Conservation (phyloP, 2,329 filamentous ascomycete genomes). For the Berkeleyomyces basicola region DNA sequence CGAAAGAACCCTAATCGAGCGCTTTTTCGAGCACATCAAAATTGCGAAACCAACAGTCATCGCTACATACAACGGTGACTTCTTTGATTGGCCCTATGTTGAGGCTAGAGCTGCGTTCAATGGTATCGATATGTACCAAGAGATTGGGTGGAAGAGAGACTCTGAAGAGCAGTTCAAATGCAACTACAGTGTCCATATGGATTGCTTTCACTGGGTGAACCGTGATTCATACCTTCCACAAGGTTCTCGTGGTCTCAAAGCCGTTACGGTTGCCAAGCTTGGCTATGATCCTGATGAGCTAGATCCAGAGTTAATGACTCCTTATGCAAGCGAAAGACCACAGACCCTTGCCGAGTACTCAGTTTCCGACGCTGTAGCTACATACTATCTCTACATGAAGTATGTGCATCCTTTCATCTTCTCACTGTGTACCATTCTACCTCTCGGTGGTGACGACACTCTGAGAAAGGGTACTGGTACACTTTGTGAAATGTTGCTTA, state of each 20-base stretch:
- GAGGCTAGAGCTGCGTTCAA: constrained; percentile 84
- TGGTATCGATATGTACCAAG: constrained; percentile 97
- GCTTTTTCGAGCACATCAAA: constrained; percentile 93
- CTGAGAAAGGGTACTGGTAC: constrained; percentile 93
- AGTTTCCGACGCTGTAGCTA: constrained; percentile 95
- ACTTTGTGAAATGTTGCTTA: constrained; percentile 97
- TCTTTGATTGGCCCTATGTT: constrained; percentile 99
- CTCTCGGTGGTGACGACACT: constrained; percentile 80
- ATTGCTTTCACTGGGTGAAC: constrained; percentile 98
- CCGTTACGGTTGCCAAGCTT: constrained; percentile 92
- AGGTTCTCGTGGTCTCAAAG: constrained; percentile 91
- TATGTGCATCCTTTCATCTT: constrained; percentile 99
- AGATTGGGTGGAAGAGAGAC: constrained; percentile 94
- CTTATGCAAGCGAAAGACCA: constrained; percentile 73
- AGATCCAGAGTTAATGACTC: constrained; percentile 94
- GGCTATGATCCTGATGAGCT: constrained; percentile 97
- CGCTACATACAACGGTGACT: constrained; percentile 99
- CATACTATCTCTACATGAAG: constrained; percentile 99
- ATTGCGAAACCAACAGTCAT: constrained; percentile 90
- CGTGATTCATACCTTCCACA: constrained; percentile 96
- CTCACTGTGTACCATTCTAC: constrained; percentile 91
- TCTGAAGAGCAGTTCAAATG: constrained; percentile 93
- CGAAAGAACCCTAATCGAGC: constrained; percentile 71
- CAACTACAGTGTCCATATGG: constrained; percentile 94
- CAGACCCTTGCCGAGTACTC: constrained; percentile 96